phyloP scores from a whole-genome alignment of 2,329 filamentous ascomycete genomes.

The Diaporthe citrichinensis region DNA sequence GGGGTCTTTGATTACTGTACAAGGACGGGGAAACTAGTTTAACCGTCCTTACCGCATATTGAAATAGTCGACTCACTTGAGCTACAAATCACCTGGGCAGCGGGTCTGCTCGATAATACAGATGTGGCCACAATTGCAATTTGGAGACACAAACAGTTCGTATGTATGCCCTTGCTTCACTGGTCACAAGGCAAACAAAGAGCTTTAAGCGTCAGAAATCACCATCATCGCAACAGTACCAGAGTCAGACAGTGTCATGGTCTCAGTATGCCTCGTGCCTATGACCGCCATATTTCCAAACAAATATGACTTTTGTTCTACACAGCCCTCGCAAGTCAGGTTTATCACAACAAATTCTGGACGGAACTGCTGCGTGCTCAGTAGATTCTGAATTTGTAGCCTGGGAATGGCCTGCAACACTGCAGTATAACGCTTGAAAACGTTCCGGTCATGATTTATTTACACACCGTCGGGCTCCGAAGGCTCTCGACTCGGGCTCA shows the following conservation, averaged over 20 bases:
- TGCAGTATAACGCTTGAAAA: neutral
- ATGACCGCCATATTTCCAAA: too few species aligned
- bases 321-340: neutral
- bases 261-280: neutral
- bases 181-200: neutral
- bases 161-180: neutral
- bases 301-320: neutral
- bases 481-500: neutral
- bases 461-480: neutral
- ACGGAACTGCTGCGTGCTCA: too few species aligned
- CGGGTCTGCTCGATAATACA: neutral
- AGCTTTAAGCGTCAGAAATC: neutral
- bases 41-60: neutral
- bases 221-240: neutral
- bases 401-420: neutral
- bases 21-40: neutral
- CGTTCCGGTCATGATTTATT: neutral
- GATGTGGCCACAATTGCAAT: neutral
- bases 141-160: too few species aligned
- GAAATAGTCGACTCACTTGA: neutral
- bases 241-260: neutral
- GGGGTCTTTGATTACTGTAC: constrained; percentile 5
- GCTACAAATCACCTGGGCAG: neutral
- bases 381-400: too few species aligned
- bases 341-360: neutral